Evolutionary conservation across 2,329 filamentous ascomycete genomes (phyloP).

Genomic region (Xylariaceae sp.): DNA sequence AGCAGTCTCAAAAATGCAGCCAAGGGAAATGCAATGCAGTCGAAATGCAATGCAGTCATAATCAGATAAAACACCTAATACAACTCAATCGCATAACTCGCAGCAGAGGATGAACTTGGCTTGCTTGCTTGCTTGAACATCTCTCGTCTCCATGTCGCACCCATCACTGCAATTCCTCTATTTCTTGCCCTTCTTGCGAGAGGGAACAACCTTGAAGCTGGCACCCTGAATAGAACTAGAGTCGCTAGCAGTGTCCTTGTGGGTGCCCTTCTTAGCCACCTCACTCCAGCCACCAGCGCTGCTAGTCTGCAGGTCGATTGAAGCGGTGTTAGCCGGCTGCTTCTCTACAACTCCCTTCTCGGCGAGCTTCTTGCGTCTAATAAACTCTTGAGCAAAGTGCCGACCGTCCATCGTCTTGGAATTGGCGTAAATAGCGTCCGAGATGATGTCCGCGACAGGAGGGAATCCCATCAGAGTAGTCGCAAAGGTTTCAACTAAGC

Average conservation of each 20-base stretch:
- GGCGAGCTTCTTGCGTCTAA: constrained; percentile 86
- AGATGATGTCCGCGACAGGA: constrained; percentile 72
- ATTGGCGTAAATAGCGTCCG: constrained; percentile 81
- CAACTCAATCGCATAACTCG: neutral
- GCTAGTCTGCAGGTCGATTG: constrained; percentile 40
- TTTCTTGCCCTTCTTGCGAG: constrained; percentile 88
- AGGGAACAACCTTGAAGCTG: constrained; percentile 83
- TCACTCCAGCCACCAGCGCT: constrained; percentile 76
- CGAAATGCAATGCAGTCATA: neutral
- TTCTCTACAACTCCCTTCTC: constrained; percentile 86
- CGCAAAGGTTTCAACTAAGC: constrained; percentile 79
- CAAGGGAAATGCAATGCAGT: neutral
- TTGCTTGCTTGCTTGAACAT: neutral
- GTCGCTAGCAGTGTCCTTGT: constrained; percentile 44
- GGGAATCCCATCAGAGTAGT: constrained; percentile 70
- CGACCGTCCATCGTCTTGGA: constrained; percentile 87
- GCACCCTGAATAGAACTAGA: constrained; percentile 45
- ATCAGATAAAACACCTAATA: neutral
- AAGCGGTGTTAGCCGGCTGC: constrained; percentile 50
- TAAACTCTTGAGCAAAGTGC: constrained; percentile 90
- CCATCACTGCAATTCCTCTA: constrained; percentile 26
- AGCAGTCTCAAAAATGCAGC: neutral
- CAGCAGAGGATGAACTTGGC: neutral
- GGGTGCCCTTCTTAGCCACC: constrained; percentile 85
- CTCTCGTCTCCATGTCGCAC: neutral